Evolutionary conservation across 768 basidiomycete genomes (phyloP), one percentile per base, ranked within the genome.

Genomic region (Dictyophora rubrovolvata): DNA sequence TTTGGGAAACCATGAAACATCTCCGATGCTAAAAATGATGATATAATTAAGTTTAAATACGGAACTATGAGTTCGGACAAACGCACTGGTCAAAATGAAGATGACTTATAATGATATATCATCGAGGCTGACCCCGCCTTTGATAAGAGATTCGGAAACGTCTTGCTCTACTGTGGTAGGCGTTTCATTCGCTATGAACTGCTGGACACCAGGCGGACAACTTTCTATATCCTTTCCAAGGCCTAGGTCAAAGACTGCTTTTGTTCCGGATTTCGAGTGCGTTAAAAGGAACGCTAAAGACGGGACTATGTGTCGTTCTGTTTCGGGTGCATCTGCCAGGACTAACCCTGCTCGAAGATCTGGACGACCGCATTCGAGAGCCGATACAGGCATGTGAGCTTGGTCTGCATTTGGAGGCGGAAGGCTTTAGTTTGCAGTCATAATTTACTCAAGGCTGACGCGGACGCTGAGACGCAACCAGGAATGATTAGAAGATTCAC

Each of bases 241-340:
- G 53, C 63, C 63, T 22, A 62, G 55, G 55, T 64, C 63, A 49
- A 62, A 64, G 52, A 64, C 37, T 21, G 62, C 5, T 34, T 51
- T 17, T 10, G 33, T 47, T n/a, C 36, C 36, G 9, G 61, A 48
- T 28, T 21, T 37, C 48, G 63, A 64, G 53, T 64, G 63, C 8
- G 46, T 54, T 5, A 64, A 59, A 37, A 60, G 59, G 59, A 64
- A 64, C 17, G 55, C 47, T 35, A 64, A 59, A 28, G 59, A 53
- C 5, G 63, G 63, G 28, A 34, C 53, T 9, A 34, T 33, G 28
- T 57, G 54, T 54, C 59, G 56, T 34, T 60, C 55, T 9, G 65
- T 48, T 14, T 54, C 42, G 21, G 46, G 48, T 14, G 55, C 48
- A 12, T 49, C 34, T 20, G 18, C 53, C 36, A 64, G 18, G 55